phyloP scores from a whole-genome alignment of 768 basidiomycete species.

The Pholiota conissans region DNA sequence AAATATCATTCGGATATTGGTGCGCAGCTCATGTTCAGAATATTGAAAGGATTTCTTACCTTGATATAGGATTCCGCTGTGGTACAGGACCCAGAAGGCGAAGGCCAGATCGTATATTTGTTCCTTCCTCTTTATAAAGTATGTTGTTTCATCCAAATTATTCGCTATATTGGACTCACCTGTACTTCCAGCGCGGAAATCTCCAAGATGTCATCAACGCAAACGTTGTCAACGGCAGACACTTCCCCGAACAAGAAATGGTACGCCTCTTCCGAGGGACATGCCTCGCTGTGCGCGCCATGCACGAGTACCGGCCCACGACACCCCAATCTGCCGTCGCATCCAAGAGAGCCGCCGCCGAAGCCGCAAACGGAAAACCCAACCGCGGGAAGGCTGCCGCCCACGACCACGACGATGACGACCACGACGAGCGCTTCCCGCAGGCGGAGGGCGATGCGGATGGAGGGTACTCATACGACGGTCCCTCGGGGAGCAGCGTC shows the following conservation, averaged over 20 bases:
- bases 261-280: conserved; percentile 90
- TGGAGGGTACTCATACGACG: conserved; percentile 72
- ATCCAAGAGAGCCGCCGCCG: conserved; percentile 16
- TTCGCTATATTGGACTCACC: background rate
- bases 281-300: conserved; percentile 89
- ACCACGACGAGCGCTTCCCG: conserved; percentile 71
- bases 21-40: conserved; percentile 25
- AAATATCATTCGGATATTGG: conserved; percentile 94
- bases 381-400: conserved; percentile 42
- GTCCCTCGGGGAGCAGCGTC: conserved; percentile 42
- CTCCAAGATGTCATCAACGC: conserved; percentile 93
- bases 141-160: conserved; percentile 13
- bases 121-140: conserved; percentile 95
- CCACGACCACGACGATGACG: conserved; percentile 61
- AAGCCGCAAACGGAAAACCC: conserved; percentile 12
- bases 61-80: conserved; percentile 81
- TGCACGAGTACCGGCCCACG: conserved; percentile 83
- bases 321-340: conserved; percentile 37
- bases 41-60: background rate
- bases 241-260: conserved; percentile 88
- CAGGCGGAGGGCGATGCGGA: conserved; percentile 76
- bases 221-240: conserved; percentile 78
- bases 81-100: conserved; percentile 89
- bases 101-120: conserved; percentile 93
- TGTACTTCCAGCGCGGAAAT: conserved; percentile 69